phyloP scores from a whole-genome alignment of 108 stramenopile genomes.

The Fragilariopsis cylindrus region DNA sequence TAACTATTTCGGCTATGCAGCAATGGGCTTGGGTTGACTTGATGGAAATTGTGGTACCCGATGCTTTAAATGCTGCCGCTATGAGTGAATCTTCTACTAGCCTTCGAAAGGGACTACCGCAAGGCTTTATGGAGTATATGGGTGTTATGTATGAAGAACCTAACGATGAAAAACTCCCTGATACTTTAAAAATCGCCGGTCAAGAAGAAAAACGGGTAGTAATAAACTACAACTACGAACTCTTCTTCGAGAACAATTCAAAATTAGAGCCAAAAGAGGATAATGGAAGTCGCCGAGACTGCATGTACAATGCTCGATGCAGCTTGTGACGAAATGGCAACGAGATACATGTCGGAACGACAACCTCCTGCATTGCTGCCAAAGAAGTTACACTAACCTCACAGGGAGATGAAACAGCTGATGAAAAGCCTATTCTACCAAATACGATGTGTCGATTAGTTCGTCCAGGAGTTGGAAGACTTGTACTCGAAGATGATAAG shows the following conservation, averaged over 20 bases:
- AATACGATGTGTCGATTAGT: constrained; percentile 77
- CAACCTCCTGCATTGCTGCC: constrained; percentile 84
- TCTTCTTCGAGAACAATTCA: constrained; percentile 5
- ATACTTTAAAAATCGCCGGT: constrained; percentile 59
- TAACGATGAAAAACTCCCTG: constrained; percentile 56
- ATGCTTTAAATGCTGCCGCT: constrained; percentile 79
- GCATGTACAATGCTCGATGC: constrained; percentile 85
- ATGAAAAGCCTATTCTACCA: constrained; percentile 55
- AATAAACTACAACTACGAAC: not conserved
- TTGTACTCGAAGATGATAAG: constrained; percentile 90
- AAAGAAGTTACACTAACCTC: constrained; percentile 37
- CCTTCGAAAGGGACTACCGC: constrained; percentile 85
- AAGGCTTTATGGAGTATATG: constrained; percentile 90
- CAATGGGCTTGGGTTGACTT: constrained; percentile 93
- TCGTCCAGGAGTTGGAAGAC: constrained; percentile 86
- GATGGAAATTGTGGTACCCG: constrained; percentile 85
- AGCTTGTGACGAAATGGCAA: constrained; percentile 93
- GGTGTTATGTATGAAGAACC: constrained; percentile 81
- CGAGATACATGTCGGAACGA: constrained; percentile 89
- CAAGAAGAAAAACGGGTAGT: constrained; percentile 27
- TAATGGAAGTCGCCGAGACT: constrained; percentile 76
- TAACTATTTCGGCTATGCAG: constrained; percentile 94
- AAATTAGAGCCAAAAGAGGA: constrained; percentile 39
- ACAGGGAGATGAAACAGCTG: constrained; percentile 31
- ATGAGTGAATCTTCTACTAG: constrained; percentile 49